Conservation (phyloP, 2,329 filamentous ascomycete species). For the Phaeosphaeriaceae sp. region DNA sequence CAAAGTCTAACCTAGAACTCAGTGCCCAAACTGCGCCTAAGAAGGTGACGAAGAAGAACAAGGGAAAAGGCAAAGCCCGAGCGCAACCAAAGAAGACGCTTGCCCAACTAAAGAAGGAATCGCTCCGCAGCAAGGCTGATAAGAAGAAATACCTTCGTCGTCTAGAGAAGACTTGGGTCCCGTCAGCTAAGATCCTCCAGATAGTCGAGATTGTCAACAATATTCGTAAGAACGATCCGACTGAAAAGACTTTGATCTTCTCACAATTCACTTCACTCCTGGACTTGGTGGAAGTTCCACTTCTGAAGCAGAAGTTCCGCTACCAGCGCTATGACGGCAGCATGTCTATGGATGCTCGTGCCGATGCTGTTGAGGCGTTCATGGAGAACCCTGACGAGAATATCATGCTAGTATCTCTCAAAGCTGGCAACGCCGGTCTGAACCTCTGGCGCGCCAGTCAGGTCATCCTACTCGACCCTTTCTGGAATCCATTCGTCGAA, state of each 20-base stretch:
- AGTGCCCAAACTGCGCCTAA: slow-evolving; percentile 36
- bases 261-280: slow-evolving; percentile 81
- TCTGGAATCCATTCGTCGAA: slow-evolving; percentile 94
- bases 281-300: slow-evolving; percentile 76
- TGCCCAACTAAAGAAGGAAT: slow-evolving; percentile 71
- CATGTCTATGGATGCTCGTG: slow-evolving; percentile 71
- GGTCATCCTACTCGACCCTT: slow-evolving; percentile 89
- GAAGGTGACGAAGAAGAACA: slow-evolving; percentile 42
- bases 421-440: slow-evolving; percentile 83
- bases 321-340: slow-evolving; percentile 78
- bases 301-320: slow-evolving; percentile 62
- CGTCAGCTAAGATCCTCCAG: slow-evolving; percentile 77
- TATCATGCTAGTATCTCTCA: slow-evolving; percentile 79
- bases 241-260: slow-evolving; percentile 82
- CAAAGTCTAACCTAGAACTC: slow-evolving; percentile 11
- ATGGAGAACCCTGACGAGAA: slow-evolving; percentile 64
- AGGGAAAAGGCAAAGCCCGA: slow-evolving; percentile 53
- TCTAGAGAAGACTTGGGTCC: slow-evolving; percentile 70
- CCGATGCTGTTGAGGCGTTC: slow-evolving; percentile 71
- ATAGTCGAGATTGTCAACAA: slow-evolving; percentile 67
- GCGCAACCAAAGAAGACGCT: slow-evolving; percentile 56
- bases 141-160: slow-evolving; percentile 73
- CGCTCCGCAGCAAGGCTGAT: slow-evolving; percentile 66
- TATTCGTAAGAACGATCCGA: slow-evolving; percentile 56
- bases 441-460: slow-evolving; percentile 84